Conservation (phyloP, 139 green algal genomes). For the Micromonas commoda region DNA sequence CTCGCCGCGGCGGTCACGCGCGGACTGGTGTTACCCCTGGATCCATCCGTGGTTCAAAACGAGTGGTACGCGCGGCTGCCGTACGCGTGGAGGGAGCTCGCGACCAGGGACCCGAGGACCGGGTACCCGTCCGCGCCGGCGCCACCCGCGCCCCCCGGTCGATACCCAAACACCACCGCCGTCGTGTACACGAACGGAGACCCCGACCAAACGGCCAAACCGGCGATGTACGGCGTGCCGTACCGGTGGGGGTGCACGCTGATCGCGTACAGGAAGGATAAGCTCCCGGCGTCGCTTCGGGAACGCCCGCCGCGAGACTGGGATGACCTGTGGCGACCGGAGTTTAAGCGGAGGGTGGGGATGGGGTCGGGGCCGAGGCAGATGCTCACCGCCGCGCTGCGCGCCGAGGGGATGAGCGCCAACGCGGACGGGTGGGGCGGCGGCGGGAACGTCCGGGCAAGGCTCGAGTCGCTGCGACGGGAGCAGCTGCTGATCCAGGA, state of each 20-base stretch:
- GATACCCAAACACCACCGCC: no score
- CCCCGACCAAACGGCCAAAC: no score
- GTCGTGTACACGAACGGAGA: no score
- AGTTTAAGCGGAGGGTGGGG: background rate
- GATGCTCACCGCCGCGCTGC: background rate
- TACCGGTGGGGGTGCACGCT: slow-evolving; percentile 72
- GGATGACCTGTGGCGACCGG: slow-evolving; percentile 2
- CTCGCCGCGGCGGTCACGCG: slow-evolving; percentile 55
- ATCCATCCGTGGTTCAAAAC: background rate
- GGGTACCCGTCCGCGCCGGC: slow-evolving; percentile 15
- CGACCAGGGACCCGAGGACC: slow-evolving; percentile 39
- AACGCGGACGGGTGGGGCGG: slow-evolving; percentile 50
- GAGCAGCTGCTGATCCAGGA: slow-evolving; percentile 6
- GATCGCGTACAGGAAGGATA: slow-evolving; percentile 56
- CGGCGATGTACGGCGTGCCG: slow-evolving; percentile 59
- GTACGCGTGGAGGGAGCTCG: slow-evolving; percentile 52
- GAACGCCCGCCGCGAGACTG: slow-evolving; percentile 6
- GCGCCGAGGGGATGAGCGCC: slow-evolving; percentile 58
- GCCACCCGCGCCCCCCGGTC: no score
- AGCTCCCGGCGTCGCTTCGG: slow-evolving; percentile 19
- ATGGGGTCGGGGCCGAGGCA: background rate
- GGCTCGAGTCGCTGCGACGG: background rate
- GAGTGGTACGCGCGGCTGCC: slow-evolving; percentile 39
- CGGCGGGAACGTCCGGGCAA: background rate
- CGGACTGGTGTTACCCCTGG: slow-evolving; percentile 3